Conservation (phyloP, 2,329 filamentous ascomycete species). For the Verticillium albo-atrum region DNA sequence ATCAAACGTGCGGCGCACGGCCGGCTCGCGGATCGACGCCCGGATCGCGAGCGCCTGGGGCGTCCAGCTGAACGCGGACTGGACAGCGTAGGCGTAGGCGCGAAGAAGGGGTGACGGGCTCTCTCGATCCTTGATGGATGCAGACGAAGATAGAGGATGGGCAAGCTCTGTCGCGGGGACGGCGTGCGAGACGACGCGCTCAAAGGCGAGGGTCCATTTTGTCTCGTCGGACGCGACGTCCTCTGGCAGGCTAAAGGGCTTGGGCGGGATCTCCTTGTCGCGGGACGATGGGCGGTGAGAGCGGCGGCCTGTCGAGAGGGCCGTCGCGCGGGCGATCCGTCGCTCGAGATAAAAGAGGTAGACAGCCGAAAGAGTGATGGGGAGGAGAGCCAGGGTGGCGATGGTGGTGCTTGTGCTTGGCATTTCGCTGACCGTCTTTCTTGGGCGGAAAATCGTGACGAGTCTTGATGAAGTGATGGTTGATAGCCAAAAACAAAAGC, state of each 20-base stretch:
- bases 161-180: constrained; percentile 2
- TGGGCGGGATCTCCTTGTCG: neutral
- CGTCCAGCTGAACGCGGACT: constrained; percentile 25
- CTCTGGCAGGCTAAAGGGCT: constrained; percentile 12
- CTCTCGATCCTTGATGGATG: neutral
- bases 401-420: neutral
- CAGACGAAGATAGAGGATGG: constrained; percentile 3
- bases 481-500: no score
- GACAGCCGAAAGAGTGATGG: neutral
- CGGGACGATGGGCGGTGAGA: neutral
- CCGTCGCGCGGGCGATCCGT: neutral
- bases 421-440: neutral
- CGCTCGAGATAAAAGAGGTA: neutral
- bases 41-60: constrained; percentile 25
- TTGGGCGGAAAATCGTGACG: no score
- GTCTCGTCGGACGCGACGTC: constrained; percentile 14
- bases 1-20: constrained; percentile 18
- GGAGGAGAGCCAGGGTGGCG: neutral
- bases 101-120: constrained; percentile 16
- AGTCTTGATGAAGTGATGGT: no score
- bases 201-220: constrained; percentile 21
- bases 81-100: constrained; percentile 20
- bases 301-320: neutral
- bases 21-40: constrained; percentile 14
- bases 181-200: constrained; percentile 20